Base-by-base conservation (phyloP, 2,329 filamentous ascomycete species). In the Tetracladium maxilliforme region DNA sequence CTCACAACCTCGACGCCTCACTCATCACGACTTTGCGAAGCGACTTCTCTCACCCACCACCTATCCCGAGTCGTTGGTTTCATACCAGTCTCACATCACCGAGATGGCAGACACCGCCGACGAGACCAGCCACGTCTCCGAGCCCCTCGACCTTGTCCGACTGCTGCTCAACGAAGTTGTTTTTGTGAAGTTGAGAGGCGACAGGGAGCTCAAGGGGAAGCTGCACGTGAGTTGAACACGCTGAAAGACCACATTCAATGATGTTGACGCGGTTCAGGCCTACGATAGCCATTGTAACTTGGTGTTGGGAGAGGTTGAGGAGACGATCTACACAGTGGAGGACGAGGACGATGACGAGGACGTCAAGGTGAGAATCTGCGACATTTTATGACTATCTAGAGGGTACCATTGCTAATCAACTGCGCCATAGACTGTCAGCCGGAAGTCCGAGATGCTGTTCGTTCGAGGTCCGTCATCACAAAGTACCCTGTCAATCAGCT, bases 261-360 rank as follows among this genome's bases (percentile, higher is more conserved):
- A 14, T 10, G 10, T 25, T 24, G n/a, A n/a, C n/a, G n/a, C n/a
- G n/a, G n/a, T 20, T 15, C 30, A 98, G 90, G 90, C 90, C 28
- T 98, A 98, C 49, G 90, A 98, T 48, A 93, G 83, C 44, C 90
- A 98, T 52, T 98, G 92, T 66, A 98, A 98, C 46, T 56, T 98
- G 22, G 83, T 98, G 6, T 65, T 98, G 6, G 87, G 90, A 27
- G 90, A 98, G 37, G 90, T 95, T 5, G 84, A 94, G 47, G 90
- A 98, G 61, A 95, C 87, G 6, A 84, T 98, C 38, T 98, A 93
- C 48, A 64, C 87, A 17, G 75, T 92, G 5, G 86, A 93, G 31
- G 86, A 93, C 31, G 79, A 84, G 10, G 82, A 92, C 20, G 70
- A 77, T 10, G 74, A 79, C 30, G 76, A 87, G 30, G 70, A 70